Conservation (phyloP, 257 asterid species). For the Nemophila menziesii region DNA sequence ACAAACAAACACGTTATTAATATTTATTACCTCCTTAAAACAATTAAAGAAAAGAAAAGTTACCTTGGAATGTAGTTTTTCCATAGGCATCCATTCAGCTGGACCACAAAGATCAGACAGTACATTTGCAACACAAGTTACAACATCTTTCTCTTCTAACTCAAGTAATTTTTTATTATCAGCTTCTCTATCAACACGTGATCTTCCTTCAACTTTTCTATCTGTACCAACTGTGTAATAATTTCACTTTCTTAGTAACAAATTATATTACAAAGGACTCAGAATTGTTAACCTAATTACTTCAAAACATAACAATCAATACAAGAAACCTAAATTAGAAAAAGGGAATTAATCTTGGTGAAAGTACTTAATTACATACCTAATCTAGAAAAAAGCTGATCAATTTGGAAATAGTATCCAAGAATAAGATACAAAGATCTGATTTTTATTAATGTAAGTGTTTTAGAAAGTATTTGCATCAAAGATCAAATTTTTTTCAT, state of each 20-base stretch:
- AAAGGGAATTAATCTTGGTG: neutral
- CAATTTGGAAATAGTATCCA: neutral
- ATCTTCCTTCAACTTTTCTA: conserved; percentile 63
- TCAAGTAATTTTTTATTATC: conserved; percentile 78
- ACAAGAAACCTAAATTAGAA: neutral
- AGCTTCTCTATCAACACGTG: conserved; percentile 61
- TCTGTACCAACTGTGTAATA: conserved; percentile 32
- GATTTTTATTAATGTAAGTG: no score
- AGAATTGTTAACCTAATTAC: neutral
- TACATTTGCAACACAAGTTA: conserved; percentile 81
- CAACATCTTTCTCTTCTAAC: conserved; percentile 85
- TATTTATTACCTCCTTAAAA: no score
- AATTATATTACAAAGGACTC: neutral
- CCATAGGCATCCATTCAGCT: conserved; percentile 98
- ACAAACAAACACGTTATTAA: neutral
- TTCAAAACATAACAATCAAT: neutral
- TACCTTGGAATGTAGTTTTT: conserved; percentile 84
- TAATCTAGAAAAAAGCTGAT: neutral
- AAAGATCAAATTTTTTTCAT: neutral
- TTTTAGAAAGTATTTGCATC: no score
- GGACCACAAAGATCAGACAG: conserved; percentile 92
- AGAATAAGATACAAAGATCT: neutral
- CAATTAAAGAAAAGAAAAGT: no score
- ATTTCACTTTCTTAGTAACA: neutral
- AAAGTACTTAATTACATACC: neutral